Evolutionary conservation across 2,329 filamentous ascomycete species (phyloP), one percentile per base, ranked within the genome.

Genomic region (Phialophora verrucosa): DNA sequence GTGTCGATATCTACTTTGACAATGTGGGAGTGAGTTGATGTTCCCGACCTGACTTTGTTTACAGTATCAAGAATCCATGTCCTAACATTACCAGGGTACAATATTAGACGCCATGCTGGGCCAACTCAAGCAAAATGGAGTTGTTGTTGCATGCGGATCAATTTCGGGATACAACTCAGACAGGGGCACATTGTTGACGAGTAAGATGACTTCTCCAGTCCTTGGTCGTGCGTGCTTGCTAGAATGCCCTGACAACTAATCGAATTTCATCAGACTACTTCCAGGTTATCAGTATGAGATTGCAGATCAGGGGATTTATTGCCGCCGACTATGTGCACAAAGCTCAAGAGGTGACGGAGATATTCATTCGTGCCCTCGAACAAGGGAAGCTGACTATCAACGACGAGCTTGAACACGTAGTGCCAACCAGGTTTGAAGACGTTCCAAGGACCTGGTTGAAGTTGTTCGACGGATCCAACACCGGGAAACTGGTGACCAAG

Each of bases 1-100:
- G 27, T 29, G 89, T 88, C 63, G 87, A 90, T 77, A 86, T 91
- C n/a, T 91, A 87, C 77, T 92, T 87, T 75, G 89, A 91, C 77
- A 55, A 55, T 3, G 12, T 17, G 1, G 23, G 42, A 5, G 42
- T 47, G n/a, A 47, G 42, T 47, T 29, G 20, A 2, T 14, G 17
- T 8, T 31, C 20, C 4, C 11, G 20, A 10, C 23, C 5, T 3
- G 17, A 20, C 8, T 29, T 54, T 27, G 27, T 4, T 27, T 4
- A 27, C 27, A 5, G 27, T 27, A 3, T 27, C 27, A 17, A 31
- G 29, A 7, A 54, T 32, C 17, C 20, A 54, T 6, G 29, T 14
- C 14, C 4, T 29, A 32, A 54, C 51, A 91, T 91, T 54, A 63
- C 78, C 62, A 67, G 67, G 31, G 70, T 23, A 20, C 63, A 44